Conservation (phyloP, 495 filamentous ascomycete genomes). For the Aspergillus homomorphus region DNA sequence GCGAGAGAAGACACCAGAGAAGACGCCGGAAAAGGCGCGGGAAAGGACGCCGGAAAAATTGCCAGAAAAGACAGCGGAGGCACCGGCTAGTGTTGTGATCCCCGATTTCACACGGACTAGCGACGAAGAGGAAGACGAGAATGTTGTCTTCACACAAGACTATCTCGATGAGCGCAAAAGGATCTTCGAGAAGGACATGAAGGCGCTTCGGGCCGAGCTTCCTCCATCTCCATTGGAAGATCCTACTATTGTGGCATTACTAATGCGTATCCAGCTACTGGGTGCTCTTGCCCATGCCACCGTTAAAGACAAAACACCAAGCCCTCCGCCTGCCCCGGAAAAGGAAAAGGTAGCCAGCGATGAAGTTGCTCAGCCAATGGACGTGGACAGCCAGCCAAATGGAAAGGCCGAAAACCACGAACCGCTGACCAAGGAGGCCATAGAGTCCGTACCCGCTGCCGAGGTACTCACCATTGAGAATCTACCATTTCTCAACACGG, state of each 20-base stretch:
- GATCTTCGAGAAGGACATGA: conserved; percentile 47
- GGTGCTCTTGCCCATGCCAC: conserved; percentile 36
- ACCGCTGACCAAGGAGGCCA: conserved; percentile 14
- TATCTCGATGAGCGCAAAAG: conserved; percentile 49
- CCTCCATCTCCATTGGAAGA: conserved; percentile 46
- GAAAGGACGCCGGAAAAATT: background rate
- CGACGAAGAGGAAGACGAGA: conserved; percentile 49
- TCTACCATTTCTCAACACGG: conserved; percentile 48
- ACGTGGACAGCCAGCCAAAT: conserved; percentile 8
- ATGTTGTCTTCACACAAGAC: conserved; percentile 46
- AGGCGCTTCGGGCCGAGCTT: conserved; percentile 42
- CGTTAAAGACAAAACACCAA: conserved; percentile 21
- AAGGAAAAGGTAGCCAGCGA: conserved; percentile 9
- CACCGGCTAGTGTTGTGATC: conserved; percentile 18
- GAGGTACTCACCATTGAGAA: conserved; percentile 33
- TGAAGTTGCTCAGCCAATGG: background rate
- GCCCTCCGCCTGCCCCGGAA: conserved; percentile 24
- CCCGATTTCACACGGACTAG: conserved; percentile 35
- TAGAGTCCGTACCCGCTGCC: conserved; percentile 18
- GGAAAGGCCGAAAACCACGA: conserved; percentile 43
- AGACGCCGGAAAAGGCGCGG: background rate
- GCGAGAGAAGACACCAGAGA: background rate
- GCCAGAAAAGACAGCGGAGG: conserved; percentile 2
- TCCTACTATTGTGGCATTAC: conserved; percentile 40
- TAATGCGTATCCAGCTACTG: conserved; percentile 46